Percentiles rank a stretch among this genome's conserved stretches.
Conservation (phyloP, 1,139 yeast genomes). For the Lodderomyces pseudojiufengensis region DNA sequence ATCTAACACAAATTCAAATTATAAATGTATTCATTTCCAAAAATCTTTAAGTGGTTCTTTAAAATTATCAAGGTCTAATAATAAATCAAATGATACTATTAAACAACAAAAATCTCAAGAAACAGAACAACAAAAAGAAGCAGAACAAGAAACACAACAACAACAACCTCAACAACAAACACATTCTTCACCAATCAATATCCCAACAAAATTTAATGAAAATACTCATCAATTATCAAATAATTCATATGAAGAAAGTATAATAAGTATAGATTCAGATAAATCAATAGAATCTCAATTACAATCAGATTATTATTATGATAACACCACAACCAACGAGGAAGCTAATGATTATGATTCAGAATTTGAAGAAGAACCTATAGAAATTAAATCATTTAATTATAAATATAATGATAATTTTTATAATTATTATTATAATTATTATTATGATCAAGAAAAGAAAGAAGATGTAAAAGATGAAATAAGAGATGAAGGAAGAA, state of each 20-base stretch:
- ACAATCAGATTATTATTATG: conserved; percentile 1
- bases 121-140: conserved; percentile 18
- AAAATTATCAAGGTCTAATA: conserved; percentile 14
- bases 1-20: conserved; percentile 4
- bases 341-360: conserved; percentile 9
- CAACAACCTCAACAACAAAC: too few relatives aligned
- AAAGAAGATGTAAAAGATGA: conserved; percentile 14
- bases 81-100: conserved; percentile 1
- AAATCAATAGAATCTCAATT: conserved; percentile 14
- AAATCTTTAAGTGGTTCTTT: conserved; percentile 6
- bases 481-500: conserved; percentile 10
- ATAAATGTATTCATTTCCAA: background rate
- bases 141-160: too few relatives aligned
- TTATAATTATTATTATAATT: background rate
- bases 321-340: conserved; percentile 4
- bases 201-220: conserved; percentile 19
- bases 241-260: conserved; percentile 3
- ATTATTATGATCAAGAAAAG: conserved; percentile 12
- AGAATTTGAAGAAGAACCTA: conserved; percentile 14
- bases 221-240: conserved; percentile 9
- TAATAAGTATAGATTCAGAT: background rate
- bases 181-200: too few relatives aligned
- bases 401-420: conserved; percentile 1
- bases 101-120: conserved; percentile 1
- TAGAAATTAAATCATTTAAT: conserved; percentile 3